Evolutionary conservation across 2,329 filamentous ascomycete genomes (phyloP).

Genomic region (Curvularia eragrostidis): DNA sequence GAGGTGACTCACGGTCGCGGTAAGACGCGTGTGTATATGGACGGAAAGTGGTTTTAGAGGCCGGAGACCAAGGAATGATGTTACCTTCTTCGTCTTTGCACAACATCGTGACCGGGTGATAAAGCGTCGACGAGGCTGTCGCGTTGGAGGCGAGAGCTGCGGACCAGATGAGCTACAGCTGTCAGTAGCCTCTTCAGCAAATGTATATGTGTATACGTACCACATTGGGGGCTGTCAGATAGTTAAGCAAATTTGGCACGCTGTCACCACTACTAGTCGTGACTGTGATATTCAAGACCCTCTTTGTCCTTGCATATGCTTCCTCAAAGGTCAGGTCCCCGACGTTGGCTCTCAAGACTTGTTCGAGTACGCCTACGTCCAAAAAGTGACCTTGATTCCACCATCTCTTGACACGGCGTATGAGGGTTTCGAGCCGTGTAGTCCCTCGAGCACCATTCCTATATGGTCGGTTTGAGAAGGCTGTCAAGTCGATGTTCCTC

Average conservation of each 20-base stretch:
- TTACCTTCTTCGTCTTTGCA: conserved; percentile 78
- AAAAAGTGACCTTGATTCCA: conserved; percentile 80
- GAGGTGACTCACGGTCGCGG: conserved; percentile 69
- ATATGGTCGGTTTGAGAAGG: conserved; percentile 64
- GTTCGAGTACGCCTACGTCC: conserved; percentile 80
- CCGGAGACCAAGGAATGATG: conserved; percentile 75
- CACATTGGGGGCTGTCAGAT: conserved; percentile 91
- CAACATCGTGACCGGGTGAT: conserved; percentile 71
- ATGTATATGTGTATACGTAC: conserved; percentile 60
- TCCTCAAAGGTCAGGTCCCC: conserved; percentile 93
- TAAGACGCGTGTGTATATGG: conserved; percentile 70
- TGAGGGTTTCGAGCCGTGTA: conserved; percentile 62
- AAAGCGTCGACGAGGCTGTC: conserved; percentile 69
- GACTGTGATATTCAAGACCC: conserved; percentile 90
- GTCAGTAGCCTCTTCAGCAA: conserved; percentile 17
- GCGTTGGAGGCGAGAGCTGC: conserved; percentile 79
- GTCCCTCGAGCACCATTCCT: conserved; percentile 36
- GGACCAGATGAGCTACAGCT: conserved; percentile 73
- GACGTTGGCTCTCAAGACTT: conserved; percentile 83
- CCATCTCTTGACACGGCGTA: conserved; percentile 72
- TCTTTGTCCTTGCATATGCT: conserved; percentile 83
- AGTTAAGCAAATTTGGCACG: conserved; percentile 85
- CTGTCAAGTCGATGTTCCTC: conserved; percentile 80
- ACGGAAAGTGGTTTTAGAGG: conserved; percentile 66
- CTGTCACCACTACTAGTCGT: conserved; percentile 76